phyloP scores from a whole-genome alignment of 1,284 basidiomycete genomes.

The Quambalaria eucalypti region DNA sequence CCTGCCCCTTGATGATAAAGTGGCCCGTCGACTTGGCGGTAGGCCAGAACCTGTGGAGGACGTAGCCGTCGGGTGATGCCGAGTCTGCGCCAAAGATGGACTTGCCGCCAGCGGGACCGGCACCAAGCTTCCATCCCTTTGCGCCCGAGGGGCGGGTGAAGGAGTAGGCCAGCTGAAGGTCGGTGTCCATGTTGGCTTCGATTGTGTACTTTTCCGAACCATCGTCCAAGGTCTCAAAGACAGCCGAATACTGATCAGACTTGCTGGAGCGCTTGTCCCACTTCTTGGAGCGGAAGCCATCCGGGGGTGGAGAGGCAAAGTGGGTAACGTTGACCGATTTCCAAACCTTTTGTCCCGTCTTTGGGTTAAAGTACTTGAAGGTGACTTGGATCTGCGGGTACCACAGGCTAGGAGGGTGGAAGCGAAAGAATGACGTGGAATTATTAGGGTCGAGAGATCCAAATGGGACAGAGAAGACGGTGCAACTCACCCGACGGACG shows the following conservation, averaged over 20 bases:
- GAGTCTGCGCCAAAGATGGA: conserved; percentile 67
- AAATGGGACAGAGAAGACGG: too few species aligned
- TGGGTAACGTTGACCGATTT: conserved; percentile 79
- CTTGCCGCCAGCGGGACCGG: conserved; percentile 75
- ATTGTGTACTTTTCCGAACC: conserved; percentile 68
- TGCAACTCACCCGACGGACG: conserved; percentile 79
- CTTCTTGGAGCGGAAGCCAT: conserved; percentile 48
- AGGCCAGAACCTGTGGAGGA: conserved; percentile 43
- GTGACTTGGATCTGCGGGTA: conserved; percentile 92
- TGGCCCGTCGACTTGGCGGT: conserved; percentile 58
- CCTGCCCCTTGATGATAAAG: conserved; percentile 62
- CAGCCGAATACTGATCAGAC: conserved; percentile 71
- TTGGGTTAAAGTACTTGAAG: conserved; percentile 77
- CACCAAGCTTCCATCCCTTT: conserved; percentile 84
- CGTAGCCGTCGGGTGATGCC: conserved; percentile 30
- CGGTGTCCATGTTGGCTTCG: conserved; percentile 67
- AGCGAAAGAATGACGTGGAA: too few species aligned
- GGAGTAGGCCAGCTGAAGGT: conserved; percentile 71
- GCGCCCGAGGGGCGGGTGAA: conserved; percentile 62
- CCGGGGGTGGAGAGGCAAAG: conserved; percentile 66
- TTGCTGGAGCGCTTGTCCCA: conserved; percentile 75
- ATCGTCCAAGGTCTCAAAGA: conserved; percentile 56
- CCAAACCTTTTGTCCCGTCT: conserved; percentile 68
- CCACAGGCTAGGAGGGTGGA: conserved; percentile 62
- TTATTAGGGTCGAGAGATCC: too few species aligned